Conservation (phyloP, 179 eudicot genomes). For the Actinidia polygama region DNA sequence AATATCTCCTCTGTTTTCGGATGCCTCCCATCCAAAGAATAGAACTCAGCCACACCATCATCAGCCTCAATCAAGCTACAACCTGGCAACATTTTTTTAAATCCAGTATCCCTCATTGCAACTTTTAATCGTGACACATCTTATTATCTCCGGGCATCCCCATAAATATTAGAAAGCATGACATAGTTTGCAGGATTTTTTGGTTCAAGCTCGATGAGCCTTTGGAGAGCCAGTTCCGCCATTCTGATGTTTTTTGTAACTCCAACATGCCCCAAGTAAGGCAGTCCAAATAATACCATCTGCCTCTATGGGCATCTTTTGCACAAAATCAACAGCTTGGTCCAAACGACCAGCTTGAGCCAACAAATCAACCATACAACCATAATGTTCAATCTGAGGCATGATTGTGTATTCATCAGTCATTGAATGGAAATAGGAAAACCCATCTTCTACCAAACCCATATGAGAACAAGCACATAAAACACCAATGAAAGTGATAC, state of each 20-base stretch:
- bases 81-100: slow-evolving; percentile 63
- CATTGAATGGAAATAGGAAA: slow-evolving; percentile 63
- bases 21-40: slow-evolving; percentile 74
- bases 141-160: slow-evolving; percentile 65
- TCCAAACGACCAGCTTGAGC: slow-evolving; percentile 66
- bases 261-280: slow-evolving; percentile 73
- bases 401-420: slow-evolving; percentile 40
- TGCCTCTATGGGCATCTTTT: slow-evolving; percentile 65
- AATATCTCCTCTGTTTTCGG: slow-evolving; percentile 50
- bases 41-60: slow-evolving; percentile 58
- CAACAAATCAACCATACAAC: slow-evolving; percentile 73
- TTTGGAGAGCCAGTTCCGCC: slow-evolving; percentile 68
- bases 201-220: slow-evolving; percentile 68
- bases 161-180: slow-evolving; percentile 64
- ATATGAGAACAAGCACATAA: slow-evolving; percentile 83
- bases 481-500: slow-evolving; percentile 67
- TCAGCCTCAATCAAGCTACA: slow-evolving; percentile 70
- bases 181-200: slow-evolving; percentile 68
- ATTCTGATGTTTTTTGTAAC: slow-evolving; percentile 62
- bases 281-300: slow-evolving; percentile 76
- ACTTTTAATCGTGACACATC: slow-evolving; percentile 57
- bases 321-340: slow-evolving; percentile 64
- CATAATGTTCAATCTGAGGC: slow-evolving; percentile 83
- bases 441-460: slow-evolving; percentile 66
- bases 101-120: slow-evolving; percentile 65